Percentiles rank a stretch among this genome's conserved stretches.
Conservation (phyloP, 345 rosid genomes). For the Hypericum androsaemum region DNA sequence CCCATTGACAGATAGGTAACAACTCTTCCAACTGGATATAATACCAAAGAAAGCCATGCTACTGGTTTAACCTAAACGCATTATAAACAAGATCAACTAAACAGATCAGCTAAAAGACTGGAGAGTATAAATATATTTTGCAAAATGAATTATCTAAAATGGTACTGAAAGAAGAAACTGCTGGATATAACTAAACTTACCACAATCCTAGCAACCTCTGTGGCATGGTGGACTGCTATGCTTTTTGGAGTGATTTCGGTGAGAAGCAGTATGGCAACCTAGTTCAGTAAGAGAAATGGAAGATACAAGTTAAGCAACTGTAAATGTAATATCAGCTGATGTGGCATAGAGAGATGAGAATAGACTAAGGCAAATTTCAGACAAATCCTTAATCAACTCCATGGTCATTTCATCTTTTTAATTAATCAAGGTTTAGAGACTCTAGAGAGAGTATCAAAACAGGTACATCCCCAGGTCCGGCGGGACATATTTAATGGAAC, state of each 20-base stretch:
- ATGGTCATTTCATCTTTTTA: too few species aligned
- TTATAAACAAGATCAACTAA: slow-evolving; percentile 30
- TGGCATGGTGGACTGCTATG: slow-evolving; percentile 90
- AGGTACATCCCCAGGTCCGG: too few species aligned
- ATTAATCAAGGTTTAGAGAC: too few species aligned
- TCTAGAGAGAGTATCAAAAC: too few species aligned
- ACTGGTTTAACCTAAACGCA: slow-evolving; percentile 95
- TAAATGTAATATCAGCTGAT: too few species aligned
- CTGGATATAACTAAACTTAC: slow-evolving; percentile 34
- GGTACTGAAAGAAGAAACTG: neutral
- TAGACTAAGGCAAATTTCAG: too few species aligned
- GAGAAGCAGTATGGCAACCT: slow-evolving; percentile 89
- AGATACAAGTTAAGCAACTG: slow-evolving; percentile 1
- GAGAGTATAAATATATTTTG: neutral
- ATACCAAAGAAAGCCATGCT: slow-evolving; percentile 93
- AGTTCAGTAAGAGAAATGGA: neutral
- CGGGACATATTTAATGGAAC: too few species aligned
- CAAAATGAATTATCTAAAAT: too few species aligned
- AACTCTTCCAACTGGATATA: slow-evolving; percentile 94
- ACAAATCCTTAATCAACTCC: too few species aligned
- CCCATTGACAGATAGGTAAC: slow-evolving; percentile 94
- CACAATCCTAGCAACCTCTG: slow-evolving; percentile 93
- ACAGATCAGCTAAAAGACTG: slow-evolving; percentile 3
- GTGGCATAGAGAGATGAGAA: too few species aligned
- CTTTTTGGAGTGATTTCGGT: slow-evolving; percentile 99